These are phyloP conservation scores for Fagus crenata DNA, from an alignment of 306 rosid genomes.

Conservation along the genomic window DNA sequence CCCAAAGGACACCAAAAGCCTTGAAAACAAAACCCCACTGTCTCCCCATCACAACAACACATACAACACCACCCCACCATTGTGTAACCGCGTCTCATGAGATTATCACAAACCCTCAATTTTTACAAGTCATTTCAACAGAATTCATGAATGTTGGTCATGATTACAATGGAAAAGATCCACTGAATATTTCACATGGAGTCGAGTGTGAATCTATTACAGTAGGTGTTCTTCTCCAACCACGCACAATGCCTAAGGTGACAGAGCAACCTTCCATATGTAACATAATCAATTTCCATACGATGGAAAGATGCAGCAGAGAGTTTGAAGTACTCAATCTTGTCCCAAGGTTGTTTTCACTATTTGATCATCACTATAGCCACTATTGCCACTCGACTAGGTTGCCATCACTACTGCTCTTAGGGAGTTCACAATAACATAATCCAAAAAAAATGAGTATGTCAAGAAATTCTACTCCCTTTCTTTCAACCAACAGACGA, in stretches of 20 bases:
- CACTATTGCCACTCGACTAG: not conserved
- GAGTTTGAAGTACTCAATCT: not conserved
- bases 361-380: not conserved
- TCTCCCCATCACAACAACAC: too few species aligned
- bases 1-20: too few species aligned
- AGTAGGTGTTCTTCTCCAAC: not conserved
- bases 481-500: slow-evolving; percentile 1
- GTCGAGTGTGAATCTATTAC: too few species aligned
- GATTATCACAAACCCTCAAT: not conserved
- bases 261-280: not conserved
- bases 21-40: too few species aligned
- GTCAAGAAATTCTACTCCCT: not conserved
- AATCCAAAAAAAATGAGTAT: not conserved
- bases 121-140: not conserved
- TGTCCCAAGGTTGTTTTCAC: not conserved
- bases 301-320: not conserved
- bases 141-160: not conserved
- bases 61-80: too few species aligned
- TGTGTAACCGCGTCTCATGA: not conserved
- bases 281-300: not conserved
- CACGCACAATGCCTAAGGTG: not conserved
- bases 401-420: not conserved
- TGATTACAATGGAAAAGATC: not conserved
- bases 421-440: not conserved
- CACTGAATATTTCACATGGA: not conserved